These are phyloP conservation scores for Nyssa sinensis DNA, from an alignment of 148 eudicot genomes.

Conservation along the genomic window DNA sequence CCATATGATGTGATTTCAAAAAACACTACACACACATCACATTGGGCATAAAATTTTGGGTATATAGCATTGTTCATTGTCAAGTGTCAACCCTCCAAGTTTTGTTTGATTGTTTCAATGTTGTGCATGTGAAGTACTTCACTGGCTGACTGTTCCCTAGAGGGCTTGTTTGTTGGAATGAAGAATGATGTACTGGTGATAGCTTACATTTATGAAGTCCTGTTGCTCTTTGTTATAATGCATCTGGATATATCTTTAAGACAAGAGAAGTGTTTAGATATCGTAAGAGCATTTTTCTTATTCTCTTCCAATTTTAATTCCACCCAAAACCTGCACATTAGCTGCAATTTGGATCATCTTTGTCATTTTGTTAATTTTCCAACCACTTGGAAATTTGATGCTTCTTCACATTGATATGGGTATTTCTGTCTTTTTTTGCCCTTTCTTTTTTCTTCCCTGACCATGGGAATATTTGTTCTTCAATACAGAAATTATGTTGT, in stretches of 20 bases:
- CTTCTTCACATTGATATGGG: background rate
- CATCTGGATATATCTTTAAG: too few species aligned
- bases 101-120: background rate
- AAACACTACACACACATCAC: too few species aligned
- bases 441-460: background rate
- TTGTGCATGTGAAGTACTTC: background rate
- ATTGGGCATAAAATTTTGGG: too few species aligned
- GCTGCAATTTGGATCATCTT: background rate
- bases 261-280: too few species aligned
- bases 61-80: too few species aligned
- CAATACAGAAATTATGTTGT: slow-evolving; percentile 47
- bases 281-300: background rate
- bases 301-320: background rate
- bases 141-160: background rate
- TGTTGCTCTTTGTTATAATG: background rate
- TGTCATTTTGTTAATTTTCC: background rate
- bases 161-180: background rate
- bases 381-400: background rate
- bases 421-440: too few species aligned
- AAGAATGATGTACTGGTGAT: background rate
- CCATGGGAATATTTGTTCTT: background rate
- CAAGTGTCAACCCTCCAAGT: background rate
- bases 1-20: too few species aligned
- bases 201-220: background rate
- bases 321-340: background rate